Percentiles rank a stretch among this genome's conserved stretches.
Conservation (phyloP, 2,329 filamentous ascomycete species). For the Sporothrix variecibatus region DNA sequence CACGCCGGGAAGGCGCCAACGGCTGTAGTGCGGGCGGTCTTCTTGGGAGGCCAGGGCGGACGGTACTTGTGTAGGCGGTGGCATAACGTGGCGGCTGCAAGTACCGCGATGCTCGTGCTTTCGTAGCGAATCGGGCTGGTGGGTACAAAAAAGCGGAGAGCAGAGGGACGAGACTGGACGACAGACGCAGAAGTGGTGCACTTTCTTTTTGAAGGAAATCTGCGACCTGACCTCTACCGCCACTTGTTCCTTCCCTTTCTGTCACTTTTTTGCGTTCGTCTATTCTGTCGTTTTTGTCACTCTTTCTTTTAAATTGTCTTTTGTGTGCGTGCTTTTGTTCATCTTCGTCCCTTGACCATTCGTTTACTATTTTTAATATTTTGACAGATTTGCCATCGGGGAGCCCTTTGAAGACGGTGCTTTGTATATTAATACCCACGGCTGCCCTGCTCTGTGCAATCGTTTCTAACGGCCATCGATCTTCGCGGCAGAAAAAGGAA, state of each 20-base stretch:
- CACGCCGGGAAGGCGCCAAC: conserved; percentile 28
- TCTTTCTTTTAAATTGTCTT: neutral
- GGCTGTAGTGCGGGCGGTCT: conserved; percentile 19
- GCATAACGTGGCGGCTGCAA: neutral
- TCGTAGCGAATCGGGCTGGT: neutral
- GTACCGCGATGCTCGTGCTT: neutral
- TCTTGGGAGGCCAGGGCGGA: neutral
- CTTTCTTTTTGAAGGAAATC: conserved; percentile 10
- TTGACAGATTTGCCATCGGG: neutral
- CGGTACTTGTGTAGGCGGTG: neutral
- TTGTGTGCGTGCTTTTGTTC: neutral
- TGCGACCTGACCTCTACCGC: neutral
- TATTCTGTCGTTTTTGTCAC: neutral
- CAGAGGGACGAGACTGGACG: conserved; percentile 1
- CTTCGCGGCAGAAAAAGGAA: neutral
- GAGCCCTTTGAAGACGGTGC: neutral
- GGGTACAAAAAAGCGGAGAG: conserved; percentile 15
- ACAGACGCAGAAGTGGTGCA: neutral
- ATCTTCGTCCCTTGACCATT: neutral
- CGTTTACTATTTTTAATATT: neutral
- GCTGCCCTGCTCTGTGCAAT: neutral
- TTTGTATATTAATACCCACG: neutral
- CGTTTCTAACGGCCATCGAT: neutral
- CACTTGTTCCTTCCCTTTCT: conserved; percentile 2
- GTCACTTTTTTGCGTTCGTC: neutral